A percentile compares a stretch with the other conserved stretches of the same genome.
These are phyloP conservation scores for Luffa acutangula DNA, from an alignment of 306 rosid genomes.

Conservation along the genomic window DNA sequence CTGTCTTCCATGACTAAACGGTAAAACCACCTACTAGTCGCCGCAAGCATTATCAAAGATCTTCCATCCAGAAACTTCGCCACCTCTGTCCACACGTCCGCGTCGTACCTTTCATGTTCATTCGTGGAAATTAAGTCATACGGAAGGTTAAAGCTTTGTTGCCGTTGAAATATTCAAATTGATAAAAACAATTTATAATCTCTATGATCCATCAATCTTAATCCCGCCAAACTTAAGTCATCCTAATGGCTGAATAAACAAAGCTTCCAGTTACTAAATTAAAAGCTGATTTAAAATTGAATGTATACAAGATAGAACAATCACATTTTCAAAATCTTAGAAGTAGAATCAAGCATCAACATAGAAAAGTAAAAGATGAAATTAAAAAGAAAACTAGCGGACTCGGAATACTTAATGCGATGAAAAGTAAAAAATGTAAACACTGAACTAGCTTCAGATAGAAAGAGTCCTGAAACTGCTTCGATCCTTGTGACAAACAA, in stretches of 20 bases:
- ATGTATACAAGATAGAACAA: not conserved
- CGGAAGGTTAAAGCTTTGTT: not conserved
- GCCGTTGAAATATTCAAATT: not conserved
- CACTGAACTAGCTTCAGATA: not conserved
- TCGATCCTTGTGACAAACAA: not conserved
- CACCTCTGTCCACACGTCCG: conserved; percentile 89
- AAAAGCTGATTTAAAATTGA: not conserved
- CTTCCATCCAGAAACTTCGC: conserved; percentile 72
- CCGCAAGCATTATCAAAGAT: conserved; percentile 72
- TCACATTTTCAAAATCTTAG: not conserved
- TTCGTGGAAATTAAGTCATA: not conserved
- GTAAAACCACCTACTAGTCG: conserved; percentile 73
- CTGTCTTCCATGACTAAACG: conserved; percentile 53
- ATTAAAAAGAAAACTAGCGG: not conserved
- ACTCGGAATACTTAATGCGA: not conserved
- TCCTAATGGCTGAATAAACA: not conserved
- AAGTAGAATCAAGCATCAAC: not conserved
- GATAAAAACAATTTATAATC: not conserved
- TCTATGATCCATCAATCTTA: not conserved
- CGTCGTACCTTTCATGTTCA: conserved; percentile 47
- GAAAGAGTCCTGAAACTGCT: not conserved
- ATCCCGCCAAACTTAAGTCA: not conserved
- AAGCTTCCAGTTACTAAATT: not conserved
- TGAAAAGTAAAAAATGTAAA: not conserved
- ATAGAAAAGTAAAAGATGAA: not conserved